Evolutionary conservation across 2,329 filamentous ascomycete genomes (phyloP).

Genomic region (Talaromyces atroroseus): DNA sequence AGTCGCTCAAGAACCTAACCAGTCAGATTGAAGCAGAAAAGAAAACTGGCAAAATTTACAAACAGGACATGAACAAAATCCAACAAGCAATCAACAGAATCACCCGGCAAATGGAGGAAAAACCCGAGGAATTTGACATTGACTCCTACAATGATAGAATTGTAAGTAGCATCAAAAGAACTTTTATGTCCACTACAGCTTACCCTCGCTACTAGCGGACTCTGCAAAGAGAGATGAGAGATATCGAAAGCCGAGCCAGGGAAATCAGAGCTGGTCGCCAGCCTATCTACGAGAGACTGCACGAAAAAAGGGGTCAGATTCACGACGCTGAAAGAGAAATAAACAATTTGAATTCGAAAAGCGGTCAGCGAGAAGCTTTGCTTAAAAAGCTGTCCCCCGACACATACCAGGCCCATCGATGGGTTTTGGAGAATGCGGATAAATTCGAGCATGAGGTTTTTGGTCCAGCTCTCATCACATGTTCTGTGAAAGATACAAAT

Average conservation of each 20-base stretch:
- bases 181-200: constrained; percentile 20
- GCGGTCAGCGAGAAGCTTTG: constrained; percentile 66
- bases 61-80: constrained; percentile 47
- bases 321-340: constrained; percentile 46
- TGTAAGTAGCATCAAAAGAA: constrained; percentile 43
- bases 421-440: constrained; percentile 67
- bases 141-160: constrained; percentile 67
- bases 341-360: constrained; percentile 62
- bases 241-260: constrained; percentile 35
- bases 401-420: constrained; percentile 67
- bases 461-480: constrained; percentile 74
- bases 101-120: constrained; percentile 58
- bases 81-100: constrained; percentile 57
- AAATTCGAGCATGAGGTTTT: constrained; percentile 71
- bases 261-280: constrained; percentile 35
- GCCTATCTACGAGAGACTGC: constrained; percentile 30
- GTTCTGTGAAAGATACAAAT: constrained; percentile 67
- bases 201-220: constrained; percentile 46
- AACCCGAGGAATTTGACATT: constrained; percentile 62
- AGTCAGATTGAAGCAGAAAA: constrained; percentile 47
- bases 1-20: constrained; percentile 32
- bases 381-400: constrained; percentile 59
- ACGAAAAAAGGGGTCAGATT: constrained; percentile 33
- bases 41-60: constrained; percentile 47
- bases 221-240: constrained; percentile 41